phyloP scores from a whole-genome alignment of 306 rosid genomes.

The Dryas alaskensis region DNA sequence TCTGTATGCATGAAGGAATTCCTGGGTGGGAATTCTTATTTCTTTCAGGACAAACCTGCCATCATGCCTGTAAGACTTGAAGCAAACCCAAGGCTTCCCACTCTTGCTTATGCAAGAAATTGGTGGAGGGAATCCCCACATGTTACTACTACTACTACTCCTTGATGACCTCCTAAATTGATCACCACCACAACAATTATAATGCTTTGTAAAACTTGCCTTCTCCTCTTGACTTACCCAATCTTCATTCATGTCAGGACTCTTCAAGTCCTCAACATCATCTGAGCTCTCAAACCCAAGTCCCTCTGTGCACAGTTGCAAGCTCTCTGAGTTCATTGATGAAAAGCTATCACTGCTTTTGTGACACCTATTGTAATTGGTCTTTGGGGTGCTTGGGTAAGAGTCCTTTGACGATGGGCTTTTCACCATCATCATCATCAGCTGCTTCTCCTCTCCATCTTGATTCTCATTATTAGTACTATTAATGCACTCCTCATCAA shows the following conservation, averaged over 20 bases:
- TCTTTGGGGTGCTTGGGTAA: constrained; percentile 13
- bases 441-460: constrained; percentile 3
- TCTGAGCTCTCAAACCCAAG: constrained; percentile 87
- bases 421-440: not conserved
- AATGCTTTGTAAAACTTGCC: constrained; percentile 20
- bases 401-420: constrained; percentile 26
- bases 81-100: constrained; percentile 73
- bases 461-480: not conserved
- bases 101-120: constrained; percentile 66
- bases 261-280: constrained; percentile 61
- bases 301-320: constrained; percentile 93
- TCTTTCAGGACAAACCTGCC: constrained; percentile 76
- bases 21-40: constrained; percentile 57
- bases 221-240: constrained; percentile 28
- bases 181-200: constrained; percentile 27
- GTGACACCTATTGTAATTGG: constrained; percentile 31
- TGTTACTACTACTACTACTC: constrained; percentile 27
- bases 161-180: constrained; percentile 41
- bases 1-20: constrained; percentile 71
- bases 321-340: constrained; percentile 58
- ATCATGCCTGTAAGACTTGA: constrained; percentile 56
- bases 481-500: not conserved
- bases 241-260: constrained; percentile 4
- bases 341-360: constrained; percentile 62
- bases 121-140: constrained; percentile 70